Percentiles rank a stretch among this genome's conserved stretches.
phyloP scores from a whole-genome alignment of 1,284 basidiomycete genomes.

The Mycena citricolor region DNA sequence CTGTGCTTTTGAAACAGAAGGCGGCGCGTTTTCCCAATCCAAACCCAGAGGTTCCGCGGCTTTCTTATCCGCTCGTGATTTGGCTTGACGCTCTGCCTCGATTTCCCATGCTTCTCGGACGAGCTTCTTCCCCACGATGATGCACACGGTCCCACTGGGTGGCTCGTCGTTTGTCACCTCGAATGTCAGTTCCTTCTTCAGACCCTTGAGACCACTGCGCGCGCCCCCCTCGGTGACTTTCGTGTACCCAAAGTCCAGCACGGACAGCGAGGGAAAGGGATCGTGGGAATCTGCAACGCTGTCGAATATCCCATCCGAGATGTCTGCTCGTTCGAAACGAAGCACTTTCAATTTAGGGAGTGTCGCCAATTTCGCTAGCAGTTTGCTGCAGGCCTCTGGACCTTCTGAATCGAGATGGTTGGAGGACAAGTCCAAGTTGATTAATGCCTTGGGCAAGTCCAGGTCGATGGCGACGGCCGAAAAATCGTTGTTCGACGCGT shows the following conservation, averaged over 20 bases:
- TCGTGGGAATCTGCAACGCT: constrained; percentile 36
- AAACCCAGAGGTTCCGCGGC: constrained; percentile 28
- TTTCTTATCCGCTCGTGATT: constrained; percentile 34
- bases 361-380: constrained; percentile 48
- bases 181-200: constrained; percentile 52
- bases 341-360: constrained; percentile 60
- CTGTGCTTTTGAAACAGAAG: constrained; percentile 18
- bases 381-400: constrained; percentile 30
- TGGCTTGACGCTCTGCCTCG: constrained; percentile 58
- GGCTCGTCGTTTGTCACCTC: constrained; percentile 54
- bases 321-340: constrained; percentile 51
- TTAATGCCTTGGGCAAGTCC: constrained; percentile 46
- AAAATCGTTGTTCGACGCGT: constrained; percentile 67
- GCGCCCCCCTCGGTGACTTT: constrained; percentile 47
- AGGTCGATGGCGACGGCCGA: constrained; percentile 52
- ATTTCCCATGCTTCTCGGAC: constrained; percentile 76
- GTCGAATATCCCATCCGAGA: constrained; percentile 55
- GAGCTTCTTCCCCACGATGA: constrained; percentile 68
- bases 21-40: constrained; percentile 24
- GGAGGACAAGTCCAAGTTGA: constrained; percentile 50
- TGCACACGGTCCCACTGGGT: constrained; percentile 47
- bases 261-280: constrained; percentile 50
- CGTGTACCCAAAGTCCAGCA: constrained; percentile 68
- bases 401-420: constrained; percentile 49
- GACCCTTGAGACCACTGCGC: constrained; percentile 41